These are phyloP conservation scores for Cyclostephanos tholiformis DNA, from an alignment of 108 stramenopile genomes.

Conservation along the genomic window DNA sequence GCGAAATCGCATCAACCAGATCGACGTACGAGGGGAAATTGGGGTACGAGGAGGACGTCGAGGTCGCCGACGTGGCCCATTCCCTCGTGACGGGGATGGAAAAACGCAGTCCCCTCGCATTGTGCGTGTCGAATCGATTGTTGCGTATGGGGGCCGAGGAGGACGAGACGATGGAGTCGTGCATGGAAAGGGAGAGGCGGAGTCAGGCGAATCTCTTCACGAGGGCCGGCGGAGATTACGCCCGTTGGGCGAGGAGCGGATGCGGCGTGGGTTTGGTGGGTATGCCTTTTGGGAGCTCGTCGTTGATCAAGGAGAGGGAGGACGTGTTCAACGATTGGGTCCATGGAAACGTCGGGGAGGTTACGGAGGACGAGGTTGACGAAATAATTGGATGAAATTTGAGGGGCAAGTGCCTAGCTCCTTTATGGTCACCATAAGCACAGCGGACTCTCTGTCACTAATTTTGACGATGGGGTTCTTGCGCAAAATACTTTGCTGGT, in stretches of 20 bases:
- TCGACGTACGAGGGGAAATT: conserved; percentile 47
- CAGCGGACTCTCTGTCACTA: too few relatives aligned
- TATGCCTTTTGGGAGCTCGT: conserved; percentile 46
- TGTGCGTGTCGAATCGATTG: conserved; percentile 61
- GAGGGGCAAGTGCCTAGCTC: too few relatives aligned
- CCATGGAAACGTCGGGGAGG: conserved; percentile 64
- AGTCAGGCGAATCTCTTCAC: conserved; percentile 60
- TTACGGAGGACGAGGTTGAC: conserved; percentile 68
- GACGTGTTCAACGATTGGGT: conserved; percentile 62
- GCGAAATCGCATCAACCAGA: conserved; percentile 47
- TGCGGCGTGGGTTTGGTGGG: conserved; percentile 36
- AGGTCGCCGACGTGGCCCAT: conserved; percentile 57
- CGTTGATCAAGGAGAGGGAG: conserved; percentile 35
- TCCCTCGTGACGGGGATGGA: conserved; percentile 63
- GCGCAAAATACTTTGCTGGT: too few relatives aligned
- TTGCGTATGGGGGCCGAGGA: conserved; percentile 50
- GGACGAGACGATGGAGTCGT: conserved; percentile 61
- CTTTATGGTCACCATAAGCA: too few relatives aligned
- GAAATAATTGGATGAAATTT: conserved; percentile 46
- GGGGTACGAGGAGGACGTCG: conserved; percentile 55
- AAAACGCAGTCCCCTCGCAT: conserved; percentile 71
- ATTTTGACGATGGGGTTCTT: too few relatives aligned
- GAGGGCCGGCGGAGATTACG: conserved; percentile 58
- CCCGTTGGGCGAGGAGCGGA: conserved; percentile 64
- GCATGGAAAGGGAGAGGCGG: conserved; percentile 72